A percentile compares a stretch with the other conserved stretches of the same genome.
Conservation (phyloP, 1,284 basidiomycete genomes). For the Marasmius fiardii region DNA sequence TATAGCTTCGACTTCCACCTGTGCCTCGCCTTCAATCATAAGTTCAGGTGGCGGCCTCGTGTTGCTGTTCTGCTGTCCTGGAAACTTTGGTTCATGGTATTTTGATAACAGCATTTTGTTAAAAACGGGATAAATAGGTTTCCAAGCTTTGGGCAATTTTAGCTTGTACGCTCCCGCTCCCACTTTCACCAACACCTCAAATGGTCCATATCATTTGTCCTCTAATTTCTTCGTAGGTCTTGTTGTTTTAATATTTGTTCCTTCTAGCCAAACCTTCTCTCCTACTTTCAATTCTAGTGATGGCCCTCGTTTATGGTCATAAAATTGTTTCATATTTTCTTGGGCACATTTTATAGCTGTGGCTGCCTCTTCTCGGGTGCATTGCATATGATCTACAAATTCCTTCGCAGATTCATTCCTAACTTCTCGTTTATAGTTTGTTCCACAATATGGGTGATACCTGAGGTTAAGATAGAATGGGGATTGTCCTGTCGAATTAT, state of each 20-base stretch:
- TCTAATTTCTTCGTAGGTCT: slow-evolving; percentile 10
- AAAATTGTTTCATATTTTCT: background rate
- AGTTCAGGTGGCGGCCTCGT: background rate
- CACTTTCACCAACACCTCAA: slow-evolving; percentile 16
- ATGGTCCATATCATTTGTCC: slow-evolving; percentile 14
- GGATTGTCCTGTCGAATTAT: background rate
- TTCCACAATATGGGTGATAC: slow-evolving; percentile 1
- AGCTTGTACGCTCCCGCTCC: slow-evolving; percentile 15
- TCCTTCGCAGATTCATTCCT: background rate
- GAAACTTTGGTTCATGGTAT: slow-evolving; percentile 9
- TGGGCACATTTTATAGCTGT: background rate
- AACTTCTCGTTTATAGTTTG: background rate
- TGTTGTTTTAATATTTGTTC: background rate
- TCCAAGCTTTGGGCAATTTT: slow-evolving; percentile 8
- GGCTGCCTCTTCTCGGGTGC: background rate
- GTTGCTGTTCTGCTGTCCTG: background rate
- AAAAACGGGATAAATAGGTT: slow-evolving; percentile 16
- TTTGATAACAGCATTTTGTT: slow-evolving; percentile 13
- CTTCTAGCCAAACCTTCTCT: slow-evolving; percentile 3
- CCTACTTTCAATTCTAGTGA: background rate
- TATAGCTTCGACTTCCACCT: background rate
- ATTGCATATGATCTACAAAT: background rate
- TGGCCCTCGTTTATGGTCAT: background rate
- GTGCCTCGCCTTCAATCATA: background rate
- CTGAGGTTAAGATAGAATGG: slow-evolving; percentile 1